A percentile compares a stretch with the other conserved stretches of the same genome.
These are phyloP conservation scores for Tricholoma bakamatsutake DNA, from an alignment of 768 basidiomycete species.

Conservation along the genomic window DNA sequence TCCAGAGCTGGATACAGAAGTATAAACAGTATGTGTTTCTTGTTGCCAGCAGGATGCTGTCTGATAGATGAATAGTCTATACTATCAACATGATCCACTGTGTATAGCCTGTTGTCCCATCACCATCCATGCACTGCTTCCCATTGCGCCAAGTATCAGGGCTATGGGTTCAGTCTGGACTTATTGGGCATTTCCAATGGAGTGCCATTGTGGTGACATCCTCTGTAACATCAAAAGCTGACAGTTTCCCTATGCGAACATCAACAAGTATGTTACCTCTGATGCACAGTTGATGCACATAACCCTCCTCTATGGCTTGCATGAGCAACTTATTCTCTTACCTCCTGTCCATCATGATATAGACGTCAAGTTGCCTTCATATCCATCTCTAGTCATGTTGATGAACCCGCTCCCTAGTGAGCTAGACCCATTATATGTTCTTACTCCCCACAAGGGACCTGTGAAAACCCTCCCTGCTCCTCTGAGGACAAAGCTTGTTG, in stretches of 20 bases:
- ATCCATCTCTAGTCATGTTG: constrained; percentile 3
- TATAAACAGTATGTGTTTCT: constrained; percentile 32
- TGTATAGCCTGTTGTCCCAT: constrained; percentile 16
- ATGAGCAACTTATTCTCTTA: constrained; percentile 17
- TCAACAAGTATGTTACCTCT: constrained; percentile 23
- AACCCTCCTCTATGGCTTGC: constrained; percentile 18
- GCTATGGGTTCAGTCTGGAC: too few relatives aligned
- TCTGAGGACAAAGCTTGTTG: neutral
- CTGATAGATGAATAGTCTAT: constrained; percentile 17
- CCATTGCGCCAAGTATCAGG: neutral
- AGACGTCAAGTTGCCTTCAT: constrained; percentile 7
- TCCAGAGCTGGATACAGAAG: constrained; percentile 28
- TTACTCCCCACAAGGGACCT: neutral
- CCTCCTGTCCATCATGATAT: neutral
- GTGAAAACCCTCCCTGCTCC: neutral
- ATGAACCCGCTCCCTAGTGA: neutral
- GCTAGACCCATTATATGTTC: neutral
- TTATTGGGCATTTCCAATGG: constrained; percentile 36
- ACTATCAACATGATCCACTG: constrained; percentile 27
- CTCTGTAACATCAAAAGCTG: constrained; percentile 21
- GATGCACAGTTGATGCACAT: constrained; percentile 28
- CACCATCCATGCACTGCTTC: neutral
- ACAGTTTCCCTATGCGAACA: constrained; percentile 24
- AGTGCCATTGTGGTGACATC: constrained; percentile 30
- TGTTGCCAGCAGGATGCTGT: too few relatives aligned